Base-by-base conservation (phyloP, 441 rosid genomes). In the Arabidopsis lyrata region DNA sequence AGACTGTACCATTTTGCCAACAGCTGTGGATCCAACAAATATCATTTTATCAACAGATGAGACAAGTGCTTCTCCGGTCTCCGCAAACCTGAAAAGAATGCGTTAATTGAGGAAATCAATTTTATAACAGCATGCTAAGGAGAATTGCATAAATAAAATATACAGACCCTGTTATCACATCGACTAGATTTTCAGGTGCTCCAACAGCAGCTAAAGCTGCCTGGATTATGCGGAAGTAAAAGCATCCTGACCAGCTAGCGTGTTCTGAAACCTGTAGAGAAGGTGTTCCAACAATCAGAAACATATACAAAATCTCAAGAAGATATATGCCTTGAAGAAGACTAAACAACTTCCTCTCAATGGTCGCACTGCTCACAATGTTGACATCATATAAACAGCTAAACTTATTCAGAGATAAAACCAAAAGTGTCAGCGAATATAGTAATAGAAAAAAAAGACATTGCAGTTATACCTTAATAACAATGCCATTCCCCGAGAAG, bases 231-330 rank as follows among this genome's bases (percentile, higher is more conserved):
- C 90, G 85, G 78, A 86, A 87, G 89, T 95, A 93, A 87, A 95
- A 92, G 80, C 93, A 86, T 71, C 97, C 99, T 3, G 99, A 95
- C 97, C 98, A 95, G 80, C 95, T 93, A 72, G 99, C 98, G 79
- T 95, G 82, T 81, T 95, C 99, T 2, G 99, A 95, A 70, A 91
- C 91, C 99, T 95, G 81, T 75, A 77, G 63, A 58, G 58, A 50
- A 41, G 61, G 11, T 70, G 9, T 41, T 6, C 39, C 48, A 63
- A 44, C 54, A 29, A 73, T 78, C 56, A 68, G 31, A 55, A 27
- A 41, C 39, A 50, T 14, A 77, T 65, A 71, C 58, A 59, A 14
- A 56, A 56, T 50, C 69, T 56, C 31, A 41, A 27, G 54, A 66
- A 24, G 52, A 65, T 8, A 34, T 24, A 49, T 59, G 35, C 38